Base-by-base conservation (phyloP, 164 flowering plant species). In the Echeveria elegans region DNA sequence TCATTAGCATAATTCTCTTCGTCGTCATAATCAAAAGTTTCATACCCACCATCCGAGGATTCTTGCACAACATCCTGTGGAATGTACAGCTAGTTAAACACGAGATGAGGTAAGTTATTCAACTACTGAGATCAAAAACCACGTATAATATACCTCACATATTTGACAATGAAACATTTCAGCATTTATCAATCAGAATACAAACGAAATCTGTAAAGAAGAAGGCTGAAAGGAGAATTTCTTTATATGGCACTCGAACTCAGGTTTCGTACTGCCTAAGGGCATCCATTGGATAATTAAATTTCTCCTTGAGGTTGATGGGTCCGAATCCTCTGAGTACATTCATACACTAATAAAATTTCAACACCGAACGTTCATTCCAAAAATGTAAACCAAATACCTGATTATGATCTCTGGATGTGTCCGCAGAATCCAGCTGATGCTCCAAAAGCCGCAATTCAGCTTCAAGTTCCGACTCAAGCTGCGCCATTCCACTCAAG, bases 381-480 rank as follows among this genome's bases (percentile, higher is more conserved):
- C 15, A 2, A 12, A 36, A 40, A 62, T 34, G 41, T 23, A 36
- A 36, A 36, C 18, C 7, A 8, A 5, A 9, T 63, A 63, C 45
- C 45, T 63, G 66, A 36, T 36, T 36, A n/a, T n/a, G n/a, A 18
- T 63, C 24, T 63, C 66, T 63, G 1, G 66, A 40, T 7, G 16
- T 28, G 45, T 40, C 41, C 29, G 38, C 66, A n/a, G 66, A 34
- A 36, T 40, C 45, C 23, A 63, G 29, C 21, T 21, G 41, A 40
- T 36, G 26, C 45, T 63, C 66, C 47, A 63, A 31, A 21, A 36
- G 66, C 28, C 21, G 45, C 29, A 63, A 15, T 14, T 63, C 66
- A 19, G 66, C 66, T 32, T 63, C 66, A n/a, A 63, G 66, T 36
- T 63, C 66, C 21, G 66, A 36, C 45, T 63, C 66, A 36, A 63